phyloP scores from a whole-genome alignment of 495 filamentous ascomycete species.

The Trichoderma gamsii region DNA sequence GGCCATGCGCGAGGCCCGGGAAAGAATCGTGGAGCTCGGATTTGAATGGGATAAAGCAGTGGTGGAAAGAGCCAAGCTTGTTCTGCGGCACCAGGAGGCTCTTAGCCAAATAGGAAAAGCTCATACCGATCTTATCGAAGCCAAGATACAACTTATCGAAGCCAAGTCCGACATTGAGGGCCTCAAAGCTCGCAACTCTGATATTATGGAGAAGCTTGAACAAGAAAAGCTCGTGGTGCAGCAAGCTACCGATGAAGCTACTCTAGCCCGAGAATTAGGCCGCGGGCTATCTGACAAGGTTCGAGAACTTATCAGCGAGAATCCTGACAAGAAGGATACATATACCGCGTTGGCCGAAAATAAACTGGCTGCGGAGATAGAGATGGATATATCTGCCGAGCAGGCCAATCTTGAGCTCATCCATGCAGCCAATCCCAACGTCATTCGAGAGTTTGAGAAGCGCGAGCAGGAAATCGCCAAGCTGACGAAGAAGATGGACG shows the following conservation, averaged over 20 bases:
- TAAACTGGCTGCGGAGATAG: slow-evolving; percentile 57
- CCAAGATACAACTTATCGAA: slow-evolving; percentile 65
- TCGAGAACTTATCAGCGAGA: not conserved
- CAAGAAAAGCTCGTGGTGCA: slow-evolving; percentile 28
- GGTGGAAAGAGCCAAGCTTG: slow-evolving; percentile 55
- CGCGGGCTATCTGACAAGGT: not conserved
- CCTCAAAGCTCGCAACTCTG: slow-evolving; percentile 54
- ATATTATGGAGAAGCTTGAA: slow-evolving; percentile 39
- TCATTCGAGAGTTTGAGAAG: slow-evolving; percentile 73
- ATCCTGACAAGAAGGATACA: slow-evolving; percentile 32
- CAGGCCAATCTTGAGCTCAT: slow-evolving; percentile 69
- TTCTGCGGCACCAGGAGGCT: slow-evolving; percentile 53
- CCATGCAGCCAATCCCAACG: slow-evolving; percentile 67
- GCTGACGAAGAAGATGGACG: slow-evolving; percentile 45
- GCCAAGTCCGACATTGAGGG: slow-evolving; percentile 68
- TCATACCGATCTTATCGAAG: slow-evolving; percentile 59
- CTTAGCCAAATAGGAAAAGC: slow-evolving; percentile 53
- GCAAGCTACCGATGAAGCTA: slow-evolving; percentile 28
- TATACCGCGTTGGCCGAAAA: slow-evolving; percentile 31
- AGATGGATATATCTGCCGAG: slow-evolving; percentile 68
- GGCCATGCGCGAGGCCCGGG: slow-evolving; percentile 30
- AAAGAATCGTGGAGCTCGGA: slow-evolving; percentile 38
- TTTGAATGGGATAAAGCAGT: slow-evolving; percentile 50
- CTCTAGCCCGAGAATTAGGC: slow-evolving; percentile 20
- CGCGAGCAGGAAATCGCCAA: slow-evolving; percentile 50